Percentiles rank a stretch among this genome's conserved stretches.
Evolutionary conservation across 2,329 filamentous ascomycete genomes (phyloP).

Genomic region (Phyllachora maydis): DNA sequence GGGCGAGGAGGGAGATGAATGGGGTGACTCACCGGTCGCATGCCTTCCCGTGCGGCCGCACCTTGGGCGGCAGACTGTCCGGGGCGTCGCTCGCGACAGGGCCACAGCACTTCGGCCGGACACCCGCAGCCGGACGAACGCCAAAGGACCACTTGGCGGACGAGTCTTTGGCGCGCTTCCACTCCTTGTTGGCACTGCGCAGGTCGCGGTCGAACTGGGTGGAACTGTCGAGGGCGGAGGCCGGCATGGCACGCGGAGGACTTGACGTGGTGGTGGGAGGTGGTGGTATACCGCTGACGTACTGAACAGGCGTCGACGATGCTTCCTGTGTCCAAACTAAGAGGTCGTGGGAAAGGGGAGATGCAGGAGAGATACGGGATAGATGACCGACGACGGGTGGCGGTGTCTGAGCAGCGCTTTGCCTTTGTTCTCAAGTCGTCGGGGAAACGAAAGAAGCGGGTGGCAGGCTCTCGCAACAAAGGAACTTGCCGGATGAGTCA

Average conservation of each 20-base stretch:
- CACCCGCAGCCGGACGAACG: conserved; percentile 11
- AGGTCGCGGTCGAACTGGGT: conserved; percentile 18
- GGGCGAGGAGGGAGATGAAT: no score
- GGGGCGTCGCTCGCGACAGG: conserved; percentile 6
- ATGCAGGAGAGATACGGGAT: no score
- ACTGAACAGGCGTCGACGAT: no score
- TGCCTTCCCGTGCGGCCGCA: conserved; percentile 1
- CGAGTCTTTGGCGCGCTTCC: conserved; percentile 21
- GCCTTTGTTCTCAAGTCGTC: no score
- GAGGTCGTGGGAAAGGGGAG: no score
- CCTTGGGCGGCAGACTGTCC: conserved; percentile 14
- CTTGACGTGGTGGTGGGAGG: conserved; percentile 1
- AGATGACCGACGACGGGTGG: no score
- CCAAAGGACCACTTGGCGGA: conserved; percentile 20
- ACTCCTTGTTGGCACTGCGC: conserved; percentile 19
- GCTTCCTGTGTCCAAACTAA: no score
- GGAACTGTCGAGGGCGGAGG: conserved; percentile 6
- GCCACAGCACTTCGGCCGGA: conserved; percentile 4
- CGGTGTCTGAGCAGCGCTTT: no score
- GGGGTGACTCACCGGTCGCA: conserved; percentile 6
- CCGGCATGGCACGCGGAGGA: conserved; percentile 7
- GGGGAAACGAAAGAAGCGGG: no score
- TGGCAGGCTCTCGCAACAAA: no score
- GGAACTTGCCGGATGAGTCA: no score
- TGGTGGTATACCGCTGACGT: no score